A percentile compares a stretch with the other conserved stretches of the same genome.
phyloP scores from a whole-genome alignment of 495 filamentous ascomycete genomes.

The Talaromyces ruber region DNA sequence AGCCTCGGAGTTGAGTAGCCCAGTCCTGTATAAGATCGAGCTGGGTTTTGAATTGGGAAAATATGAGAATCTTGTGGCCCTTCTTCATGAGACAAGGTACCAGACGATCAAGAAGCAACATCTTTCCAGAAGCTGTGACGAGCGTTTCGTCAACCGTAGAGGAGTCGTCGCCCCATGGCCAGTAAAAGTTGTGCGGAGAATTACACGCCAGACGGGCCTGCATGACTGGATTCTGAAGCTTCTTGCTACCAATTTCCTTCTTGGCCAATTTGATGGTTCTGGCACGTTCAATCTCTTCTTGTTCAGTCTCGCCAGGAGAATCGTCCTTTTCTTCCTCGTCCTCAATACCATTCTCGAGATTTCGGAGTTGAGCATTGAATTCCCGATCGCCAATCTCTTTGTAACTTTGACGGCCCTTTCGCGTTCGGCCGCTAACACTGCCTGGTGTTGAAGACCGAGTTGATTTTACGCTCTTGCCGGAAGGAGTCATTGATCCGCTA shows the following conservation, averaged over 20 bases:
- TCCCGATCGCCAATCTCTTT: slow-evolving; percentile 68
- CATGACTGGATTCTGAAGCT: slow-evolving; percentile 89
- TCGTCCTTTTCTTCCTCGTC: slow-evolving; percentile 42
- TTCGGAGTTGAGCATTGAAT: slow-evolving; percentile 61
- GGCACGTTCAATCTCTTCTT: slow-evolving; percentile 58
- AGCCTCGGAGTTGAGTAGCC: slow-evolving; percentile 58
- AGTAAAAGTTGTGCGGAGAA: slow-evolving; percentile 92
- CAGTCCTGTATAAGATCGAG: slow-evolving; percentile 88
- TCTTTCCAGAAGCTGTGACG: slow-evolving; percentile 83
- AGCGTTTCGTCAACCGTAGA: slow-evolving; percentile 61
- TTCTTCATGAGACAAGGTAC: slow-evolving; percentile 65
- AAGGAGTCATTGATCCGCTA: slow-evolving; percentile 27
- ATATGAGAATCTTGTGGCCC: slow-evolving; percentile 88
- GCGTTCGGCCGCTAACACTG: slow-evolving; percentile 32
- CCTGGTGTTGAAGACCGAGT: slow-evolving; percentile 65
- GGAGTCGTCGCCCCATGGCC: slow-evolving; percentile 61
- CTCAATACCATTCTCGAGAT: slow-evolving; percentile 44
- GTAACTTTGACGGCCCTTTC: slow-evolving; percentile 51
- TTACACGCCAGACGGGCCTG: slow-evolving; percentile 91
- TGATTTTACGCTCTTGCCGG: slow-evolving; percentile 66
- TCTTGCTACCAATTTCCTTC: slow-evolving; percentile 79
- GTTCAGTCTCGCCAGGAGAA: slow-evolving; percentile 32
- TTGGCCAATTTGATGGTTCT: slow-evolving; percentile 75
- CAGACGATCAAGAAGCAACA: slow-evolving; percentile 85
- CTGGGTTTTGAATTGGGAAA: slow-evolving; percentile 92